Evolutionary conservation across 2,329 filamentous ascomycete species (phyloP), one percentile per base, ranked within the genome.

Genomic region (Cytospora paraplurivora): DNA sequence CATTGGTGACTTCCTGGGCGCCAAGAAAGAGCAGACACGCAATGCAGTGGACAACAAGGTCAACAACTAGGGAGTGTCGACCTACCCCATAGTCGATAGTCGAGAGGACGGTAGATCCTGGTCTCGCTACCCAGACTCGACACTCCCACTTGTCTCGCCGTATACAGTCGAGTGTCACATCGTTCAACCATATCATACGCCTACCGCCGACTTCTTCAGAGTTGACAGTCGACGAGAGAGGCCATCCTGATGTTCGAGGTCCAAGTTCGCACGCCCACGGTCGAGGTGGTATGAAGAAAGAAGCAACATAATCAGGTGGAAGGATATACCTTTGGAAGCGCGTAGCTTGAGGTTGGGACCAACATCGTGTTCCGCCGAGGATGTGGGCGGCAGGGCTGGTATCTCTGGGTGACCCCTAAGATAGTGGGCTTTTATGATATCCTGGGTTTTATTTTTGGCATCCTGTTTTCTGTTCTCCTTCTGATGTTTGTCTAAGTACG

Each of bases 21-120:
- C 60, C 34, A 65, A 62, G 62, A 59, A 62, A 52, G 59, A 58
- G 10, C 59, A 67, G 38, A 56, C 65, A 17, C 63, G 61, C 13
- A 61, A 62, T 13, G 54, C 37, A 19, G 59, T 67, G 55, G 65
- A 67, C 50, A 65, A 65, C 59, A 67, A 67, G 65, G 59, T 34
- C 38, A 64, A 52, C 53, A 67, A 67, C 56, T 65, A 65, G 44
- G 41, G 52, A n/a, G 38, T 1, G 50, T 54, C 33, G 38, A 55
- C 49, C 33, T 49, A 33, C n/a, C 3, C n/a, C 44, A 47, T 19
- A 47, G n/a, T 19, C 7, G n/a, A 47, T 2, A 47, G 44, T 47
- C n/a, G 8, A 33, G 7, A 11, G 12, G 3, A 4, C 8, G 8
- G n/a, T 33, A 34, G 51, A 51, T 38, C 11, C 19, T 52, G 7